These are phyloP conservation scores for Mucor velutinosus DNA, from an alignment of 371 early-diverging fungal genomes.

Conservation along the genomic window DNA sequence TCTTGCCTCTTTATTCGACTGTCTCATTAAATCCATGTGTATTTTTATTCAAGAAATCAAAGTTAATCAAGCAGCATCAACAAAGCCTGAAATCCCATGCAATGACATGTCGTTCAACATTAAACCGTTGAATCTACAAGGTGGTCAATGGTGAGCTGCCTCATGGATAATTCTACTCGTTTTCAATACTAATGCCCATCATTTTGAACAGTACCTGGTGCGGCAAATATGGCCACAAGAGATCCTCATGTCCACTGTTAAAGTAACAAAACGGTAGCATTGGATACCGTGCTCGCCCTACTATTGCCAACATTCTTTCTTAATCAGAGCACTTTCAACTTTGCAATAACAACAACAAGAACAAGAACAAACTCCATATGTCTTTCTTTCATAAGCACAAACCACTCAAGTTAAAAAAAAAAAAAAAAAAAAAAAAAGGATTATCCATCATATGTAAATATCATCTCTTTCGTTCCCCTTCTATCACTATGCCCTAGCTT, in stretches of 20 bases:
- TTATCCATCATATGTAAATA: neutral
- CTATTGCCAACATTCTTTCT: neutral
- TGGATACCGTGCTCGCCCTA: neutral
- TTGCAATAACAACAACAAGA: too few species aligned
- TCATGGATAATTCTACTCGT: conserved; percentile 40
- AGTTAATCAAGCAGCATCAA: neutral
- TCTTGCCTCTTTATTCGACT: neutral
- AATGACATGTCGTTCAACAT: conserved; percentile 11
- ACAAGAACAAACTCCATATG: neutral
- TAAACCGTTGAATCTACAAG: conserved; percentile 25
- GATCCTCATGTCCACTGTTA: conserved; percentile 16
- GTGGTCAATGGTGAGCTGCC: conserved; percentile 25
- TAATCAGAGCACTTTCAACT: neutral
- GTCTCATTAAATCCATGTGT: neutral
- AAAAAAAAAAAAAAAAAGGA: neutral
- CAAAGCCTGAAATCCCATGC: neutral
- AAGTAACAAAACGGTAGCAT: conserved; percentile 14
- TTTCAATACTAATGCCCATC: neutral
- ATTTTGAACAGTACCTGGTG: conserved; percentile 19
- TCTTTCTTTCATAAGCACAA: neutral
- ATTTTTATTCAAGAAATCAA: neutral
- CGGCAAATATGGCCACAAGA: conserved; percentile 30
- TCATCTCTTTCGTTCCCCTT: neutral
- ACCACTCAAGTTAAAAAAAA: neutral
- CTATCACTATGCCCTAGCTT: neutral